Evolutionary conservation across 768 basidiomycete species (phyloP).

Genomic region (Exsudoporus frostii): DNA sequence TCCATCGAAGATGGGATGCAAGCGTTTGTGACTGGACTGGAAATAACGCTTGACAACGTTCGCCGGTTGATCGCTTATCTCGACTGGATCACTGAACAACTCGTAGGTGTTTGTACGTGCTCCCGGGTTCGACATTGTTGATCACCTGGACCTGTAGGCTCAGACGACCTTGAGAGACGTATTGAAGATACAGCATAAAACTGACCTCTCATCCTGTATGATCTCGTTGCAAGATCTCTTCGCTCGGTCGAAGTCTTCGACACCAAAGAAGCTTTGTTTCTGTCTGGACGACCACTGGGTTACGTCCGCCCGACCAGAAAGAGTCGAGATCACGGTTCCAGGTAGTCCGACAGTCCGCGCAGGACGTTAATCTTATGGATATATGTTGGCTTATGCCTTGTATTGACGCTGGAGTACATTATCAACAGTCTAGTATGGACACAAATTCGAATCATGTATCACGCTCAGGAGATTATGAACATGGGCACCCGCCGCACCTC

Average conservation of each 20-base stretch:
- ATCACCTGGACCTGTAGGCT: slow-evolving; percentile 13
- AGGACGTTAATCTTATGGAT: slow-evolving; percentile 14
- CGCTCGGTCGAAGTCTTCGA: slow-evolving; percentile 6
- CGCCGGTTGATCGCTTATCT: slow-evolving; percentile 24
- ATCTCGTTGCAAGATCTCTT: slow-evolving; percentile 22
- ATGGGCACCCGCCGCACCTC: neutral
- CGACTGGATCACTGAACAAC: slow-evolving; percentile 26
- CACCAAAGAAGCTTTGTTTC: slow-evolving; percentile 9
- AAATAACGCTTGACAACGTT: slow-evolving; percentile 17
- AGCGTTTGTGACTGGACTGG: slow-evolving; percentile 20
- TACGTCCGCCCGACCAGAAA: slow-evolving; percentile 1
- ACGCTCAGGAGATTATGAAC: neutral
- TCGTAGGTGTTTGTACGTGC: slow-evolving; percentile 13
- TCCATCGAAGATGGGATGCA: slow-evolving; percentile 9
- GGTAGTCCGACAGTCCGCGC: slow-evolving; percentile 21
- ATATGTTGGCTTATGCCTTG: slow-evolving; percentile 9
- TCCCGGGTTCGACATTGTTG: neutral
- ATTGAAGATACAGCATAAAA: neutral
- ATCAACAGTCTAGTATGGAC: slow-evolving; percentile 12
- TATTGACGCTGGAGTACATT: slow-evolving; percentile 10
- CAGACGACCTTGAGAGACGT: slow-evolving; percentile 15
- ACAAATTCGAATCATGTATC: slow-evolving; percentile 2
- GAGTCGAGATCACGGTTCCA: slow-evolving; percentile 17
- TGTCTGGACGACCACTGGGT: neutral
- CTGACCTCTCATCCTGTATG: slow-evolving; percentile 16